Percentiles rank a stretch among this genome's conserved stretches.
Evolutionary conservation across 495 filamentous ascomycete species (phyloP).

Genomic region (Penicillium odoratum): DNA sequence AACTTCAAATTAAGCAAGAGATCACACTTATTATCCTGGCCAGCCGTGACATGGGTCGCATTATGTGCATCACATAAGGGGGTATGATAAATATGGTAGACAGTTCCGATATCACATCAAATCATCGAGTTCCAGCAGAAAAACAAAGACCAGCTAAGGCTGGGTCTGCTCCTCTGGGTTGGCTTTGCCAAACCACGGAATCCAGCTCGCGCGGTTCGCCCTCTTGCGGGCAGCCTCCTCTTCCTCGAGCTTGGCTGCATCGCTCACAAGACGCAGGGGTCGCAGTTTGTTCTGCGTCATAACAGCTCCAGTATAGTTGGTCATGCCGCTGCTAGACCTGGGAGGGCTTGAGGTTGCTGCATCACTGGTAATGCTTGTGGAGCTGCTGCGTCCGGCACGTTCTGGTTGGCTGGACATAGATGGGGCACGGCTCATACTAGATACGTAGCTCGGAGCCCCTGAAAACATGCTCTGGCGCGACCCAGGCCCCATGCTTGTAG

Average conservation of each 20-base stretch:
- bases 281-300: slow-evolving; percentile 78
- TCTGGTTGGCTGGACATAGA: slow-evolving; percentile 48
- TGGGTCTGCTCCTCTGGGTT: slow-evolving; percentile 23
- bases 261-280: slow-evolving; percentile 77
- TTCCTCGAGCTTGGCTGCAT: slow-evolving; percentile 40
- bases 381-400: slow-evolving; percentile 49
- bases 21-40: slow-evolving; percentile 18
- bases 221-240: slow-evolving; percentile 56
- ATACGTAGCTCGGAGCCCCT: slow-evolving; percentile 38
- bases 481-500: slow-evolving; percentile 47
- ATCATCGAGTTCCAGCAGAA: slow-evolving; percentile 21
- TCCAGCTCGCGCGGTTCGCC: slow-evolving; percentile 63
- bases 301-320: slow-evolving; percentile 55
- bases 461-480: slow-evolving; percentile 49
- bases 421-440: slow-evolving; percentile 47
- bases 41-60: slow-evolving; percentile 25
- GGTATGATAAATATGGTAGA: slow-evolving; percentile 31
- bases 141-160: slow-evolving; percentile 9
- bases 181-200: slow-evolving; percentile 55
- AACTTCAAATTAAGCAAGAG: slow-evolving; percentile 20
- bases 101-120: slow-evolving; percentile 27
- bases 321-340: slow-evolving; percentile 54
- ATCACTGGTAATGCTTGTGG: slow-evolving; percentile 61
- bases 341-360: slow-evolving; percentile 58
- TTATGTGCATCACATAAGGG: slow-evolving; percentile 33